Conservation (phyloP, 768 basidiomycete genomes). For the Pulveroboletus sp. region DNA sequence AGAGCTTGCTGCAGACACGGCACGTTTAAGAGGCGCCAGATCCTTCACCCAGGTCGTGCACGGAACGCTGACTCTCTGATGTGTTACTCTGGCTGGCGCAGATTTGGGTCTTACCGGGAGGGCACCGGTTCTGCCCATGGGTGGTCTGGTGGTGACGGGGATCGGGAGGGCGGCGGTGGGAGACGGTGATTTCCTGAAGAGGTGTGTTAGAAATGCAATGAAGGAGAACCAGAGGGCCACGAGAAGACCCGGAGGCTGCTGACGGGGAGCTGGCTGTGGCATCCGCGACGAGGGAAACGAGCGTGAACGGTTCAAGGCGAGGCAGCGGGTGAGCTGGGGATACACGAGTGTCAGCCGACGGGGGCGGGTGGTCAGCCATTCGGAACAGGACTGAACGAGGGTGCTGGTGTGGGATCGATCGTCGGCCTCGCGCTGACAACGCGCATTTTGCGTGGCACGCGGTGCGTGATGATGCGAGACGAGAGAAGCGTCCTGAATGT, state of each 20-base stretch:
- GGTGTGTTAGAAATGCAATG: not conserved
- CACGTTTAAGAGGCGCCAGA: conserved; percentile 10
- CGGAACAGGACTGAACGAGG: not conserved
- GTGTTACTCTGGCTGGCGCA: not conserved
- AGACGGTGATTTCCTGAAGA: conserved; percentile 14
- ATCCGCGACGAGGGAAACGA: not conserved
- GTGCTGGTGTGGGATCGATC: conserved; percentile 2
- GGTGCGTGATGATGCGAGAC: no score
- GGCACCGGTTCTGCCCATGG: not conserved
- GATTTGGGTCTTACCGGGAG: not conserved
- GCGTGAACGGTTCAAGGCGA: not conserved
- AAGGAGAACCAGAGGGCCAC: conserved; percentile 16
- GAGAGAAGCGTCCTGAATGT: not conserved
- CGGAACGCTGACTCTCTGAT: no score
- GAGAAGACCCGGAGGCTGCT: conserved; percentile 7
- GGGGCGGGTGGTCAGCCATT: conserved; percentile 2
- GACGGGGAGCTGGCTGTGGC: not conserved
- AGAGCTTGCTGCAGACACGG: not conserved
- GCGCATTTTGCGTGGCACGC: conserved; percentile 6
- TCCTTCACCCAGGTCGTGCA: not conserved
- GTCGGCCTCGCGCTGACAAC: conserved; percentile 16
- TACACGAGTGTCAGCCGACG: not conserved
- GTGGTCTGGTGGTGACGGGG: conserved; percentile 12
- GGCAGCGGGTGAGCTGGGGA: not conserved
- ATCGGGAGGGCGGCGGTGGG: conserved; percentile 9